Evolutionary conservation across 805 yeast species (phyloP).

Genomic region (Pichia scutulata): DNA sequence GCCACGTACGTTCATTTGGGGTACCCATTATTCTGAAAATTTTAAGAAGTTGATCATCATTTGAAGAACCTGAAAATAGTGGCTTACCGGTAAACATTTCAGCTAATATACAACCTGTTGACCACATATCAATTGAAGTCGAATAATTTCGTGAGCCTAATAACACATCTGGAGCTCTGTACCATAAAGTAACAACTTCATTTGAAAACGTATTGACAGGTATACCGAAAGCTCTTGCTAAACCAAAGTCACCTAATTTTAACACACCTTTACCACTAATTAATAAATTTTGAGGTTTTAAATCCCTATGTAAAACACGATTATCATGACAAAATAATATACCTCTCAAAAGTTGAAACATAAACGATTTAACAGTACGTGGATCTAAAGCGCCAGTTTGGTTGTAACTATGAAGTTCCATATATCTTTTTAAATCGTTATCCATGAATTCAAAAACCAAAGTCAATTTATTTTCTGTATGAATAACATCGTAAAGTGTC

Average conservation of each 20-base stretch:
- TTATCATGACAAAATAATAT: constrained; percentile 82
- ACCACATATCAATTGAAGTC: constrained; percentile 97
- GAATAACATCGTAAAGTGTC: constrained; percentile 89
- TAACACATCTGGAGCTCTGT: constrained; percentile 94
- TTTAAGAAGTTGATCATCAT: constrained; percentile 88
- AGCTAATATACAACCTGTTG: constrained; percentile 95
- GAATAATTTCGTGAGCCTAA: constrained; percentile 93
- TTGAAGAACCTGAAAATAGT: constrained; percentile 90
- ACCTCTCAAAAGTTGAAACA: constrained; percentile 89
- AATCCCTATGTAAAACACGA: constrained; percentile 74
- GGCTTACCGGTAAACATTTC: constrained; percentile 99
- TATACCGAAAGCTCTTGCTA: constrained; percentile 96
- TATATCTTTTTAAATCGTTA: constrained; percentile 85
- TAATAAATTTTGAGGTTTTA: constrained; percentile 91
- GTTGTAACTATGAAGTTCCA: constrained; percentile 46
- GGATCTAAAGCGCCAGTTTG: constrained; percentile 63
- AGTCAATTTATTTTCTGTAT: constrained; percentile 91
- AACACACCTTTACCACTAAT: constrained; percentile 86
- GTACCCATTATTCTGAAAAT: constrained; percentile 94
- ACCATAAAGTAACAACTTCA: constrained; percentile 97
- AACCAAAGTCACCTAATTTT: constrained; percentile 93
- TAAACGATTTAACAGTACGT: constrained; percentile 74
- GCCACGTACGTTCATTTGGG: constrained; percentile 95
- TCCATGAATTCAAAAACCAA: constrained; percentile 92
- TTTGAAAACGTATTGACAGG: constrained; percentile 96